Evolutionary conservation across 208 protist genomes (phyloP).

Genomic region (Phytomonas sp.): DNA sequence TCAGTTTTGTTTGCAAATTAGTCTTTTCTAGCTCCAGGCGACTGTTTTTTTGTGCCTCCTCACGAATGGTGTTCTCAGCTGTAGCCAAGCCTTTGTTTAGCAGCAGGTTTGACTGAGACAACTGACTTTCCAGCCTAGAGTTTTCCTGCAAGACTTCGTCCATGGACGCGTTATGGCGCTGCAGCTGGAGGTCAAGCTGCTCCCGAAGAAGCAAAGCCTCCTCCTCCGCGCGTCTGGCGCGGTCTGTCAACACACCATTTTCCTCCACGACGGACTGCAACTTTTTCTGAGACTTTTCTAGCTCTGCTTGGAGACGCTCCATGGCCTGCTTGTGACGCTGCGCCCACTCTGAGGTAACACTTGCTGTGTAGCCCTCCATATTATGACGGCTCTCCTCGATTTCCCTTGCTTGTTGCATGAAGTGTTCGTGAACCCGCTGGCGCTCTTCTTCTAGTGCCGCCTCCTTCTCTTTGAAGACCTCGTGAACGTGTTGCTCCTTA

Average conservation of each 20-base stretch:
- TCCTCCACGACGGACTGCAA: conserved; percentile 23
- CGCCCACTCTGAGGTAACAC: conserved; percentile 19
- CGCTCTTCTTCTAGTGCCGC: conserved; percentile 48
- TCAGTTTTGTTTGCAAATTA: conserved; percentile 43
- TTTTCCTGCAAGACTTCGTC: conserved; percentile 22
- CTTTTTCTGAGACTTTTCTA: conserved; percentile 19
- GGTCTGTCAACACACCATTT: conserved; percentile 18
- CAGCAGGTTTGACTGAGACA: conserved; percentile 23
- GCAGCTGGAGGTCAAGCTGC: conserved; percentile 25
- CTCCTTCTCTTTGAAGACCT: conserved; percentile 26
- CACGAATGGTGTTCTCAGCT: conserved; percentile 43
- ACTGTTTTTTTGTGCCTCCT: conserved; percentile 29
- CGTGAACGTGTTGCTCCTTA: conserved; percentile 45
- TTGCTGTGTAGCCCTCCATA: conserved; percentile 23
- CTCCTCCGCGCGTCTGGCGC: conserved; percentile 19
- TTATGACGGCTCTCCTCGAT: conserved; percentile 38
- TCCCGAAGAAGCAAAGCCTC: conserved; percentile 21
- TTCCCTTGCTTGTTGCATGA: conserved; percentile 31
- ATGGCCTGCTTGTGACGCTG: conserved; percentile 40
- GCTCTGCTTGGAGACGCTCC: conserved; percentile 34
- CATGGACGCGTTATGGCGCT: conserved; percentile 20
- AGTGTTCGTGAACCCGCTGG: conserved; percentile 50
- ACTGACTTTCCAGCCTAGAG: conserved; percentile 23
- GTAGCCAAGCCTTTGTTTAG: conserved; percentile 33
- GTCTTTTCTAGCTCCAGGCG: conserved; percentile 54